Percentiles rank a stretch among this genome's conserved stretches.
phyloP scores from a whole-genome alignment of 108 stramenopile genomes.

The Nitzschia putrida region DNA sequence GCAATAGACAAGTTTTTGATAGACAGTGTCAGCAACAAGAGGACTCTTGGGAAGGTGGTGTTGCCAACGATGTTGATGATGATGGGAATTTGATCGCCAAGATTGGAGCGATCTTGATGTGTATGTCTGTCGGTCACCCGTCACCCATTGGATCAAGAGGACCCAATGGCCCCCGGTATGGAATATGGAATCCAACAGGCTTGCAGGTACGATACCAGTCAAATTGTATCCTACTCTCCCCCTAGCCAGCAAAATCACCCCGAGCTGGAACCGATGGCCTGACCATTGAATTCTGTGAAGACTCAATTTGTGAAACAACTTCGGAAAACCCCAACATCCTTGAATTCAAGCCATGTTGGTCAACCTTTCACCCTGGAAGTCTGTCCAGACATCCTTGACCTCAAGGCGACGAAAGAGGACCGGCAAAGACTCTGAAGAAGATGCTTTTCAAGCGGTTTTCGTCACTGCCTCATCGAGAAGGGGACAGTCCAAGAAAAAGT shows the following conservation, averaged over 20 bases:
- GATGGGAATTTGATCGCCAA: too few relatives aligned
- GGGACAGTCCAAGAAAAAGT: conserved; percentile 29
- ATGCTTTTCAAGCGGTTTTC: conserved; percentile 23
- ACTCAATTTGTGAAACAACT: background rate
- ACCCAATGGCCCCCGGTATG: too few relatives aligned
- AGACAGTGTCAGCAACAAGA: too few relatives aligned
- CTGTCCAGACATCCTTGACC: conserved; percentile 30
- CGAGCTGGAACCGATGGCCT: background rate
- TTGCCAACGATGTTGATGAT: too few relatives aligned
- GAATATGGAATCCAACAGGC: too few relatives aligned
- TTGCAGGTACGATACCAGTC: too few relatives aligned
- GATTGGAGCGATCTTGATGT: too few relatives aligned
- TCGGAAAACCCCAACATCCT: background rate
- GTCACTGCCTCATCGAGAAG: conserved; percentile 23
- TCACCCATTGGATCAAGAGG: too few relatives aligned
- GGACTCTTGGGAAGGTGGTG: too few relatives aligned
- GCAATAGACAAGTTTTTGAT: too few relatives aligned
- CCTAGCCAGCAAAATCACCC: conserved; percentile 15
- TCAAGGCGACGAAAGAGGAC: conserved; percentile 32
- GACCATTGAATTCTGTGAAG: background rate
- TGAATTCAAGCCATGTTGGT: conserved; percentile 31
- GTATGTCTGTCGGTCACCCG: too few relatives aligned
- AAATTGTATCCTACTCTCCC: conserved; percentile 1
- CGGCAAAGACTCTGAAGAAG: background rate
- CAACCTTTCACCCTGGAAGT: conserved; percentile 37